Base-by-base conservation (phyloP, 192 early-diverging fungal species). In the Podila clonocystis region DNA sequence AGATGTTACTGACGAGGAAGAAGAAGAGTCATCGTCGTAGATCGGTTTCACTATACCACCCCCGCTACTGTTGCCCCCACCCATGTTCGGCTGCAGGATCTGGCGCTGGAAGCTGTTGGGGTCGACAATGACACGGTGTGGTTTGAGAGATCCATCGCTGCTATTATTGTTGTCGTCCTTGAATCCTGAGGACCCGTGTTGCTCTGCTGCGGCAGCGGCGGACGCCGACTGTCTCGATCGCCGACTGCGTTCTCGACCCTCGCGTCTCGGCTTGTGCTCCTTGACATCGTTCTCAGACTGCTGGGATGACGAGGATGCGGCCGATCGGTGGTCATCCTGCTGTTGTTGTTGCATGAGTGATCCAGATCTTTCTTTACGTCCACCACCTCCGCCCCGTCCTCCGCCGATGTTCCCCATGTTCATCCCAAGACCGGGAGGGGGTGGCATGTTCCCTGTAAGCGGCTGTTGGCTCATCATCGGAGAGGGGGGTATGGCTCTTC, bases 41-140 rank as follows among this genome's bases (percentile, higher is more conserved):
- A 19, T 61, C 34, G 60, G n/a, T 28, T 67, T 67, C 2, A 63
- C 62, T 5, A 68, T 62, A 24, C 52, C 36, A n/a, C 70, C 70
- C 0, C 65, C 61, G 13, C 67, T 55, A 38, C 67, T 65, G 19
- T 69, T 67, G 22, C 59, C 5, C 30, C 15, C 59, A 30, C 59
- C 26, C 4, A 19, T 33, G 20, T 64, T 80, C 2, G 70, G 62
- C n/a, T 68, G 70, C 28, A 80, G 50, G 29, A 68, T 72, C 38
- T 80, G 77, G 15, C 77, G 63, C 55, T 80, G 77, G 62, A 80
- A 80, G 30, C 77, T 80, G 57, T 80, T 80, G 13, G 77, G 77
- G 33, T 80, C 77, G 9, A 80, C 71, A 65, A 80, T 73, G 41
- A 80, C 65, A 9, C 77, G 77, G n/a, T 72, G 77, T 5, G 24